Evolutionary conservation across 2,329 filamentous ascomycete species (phyloP).

Genomic region (Juglanconis oblonga): DNA sequence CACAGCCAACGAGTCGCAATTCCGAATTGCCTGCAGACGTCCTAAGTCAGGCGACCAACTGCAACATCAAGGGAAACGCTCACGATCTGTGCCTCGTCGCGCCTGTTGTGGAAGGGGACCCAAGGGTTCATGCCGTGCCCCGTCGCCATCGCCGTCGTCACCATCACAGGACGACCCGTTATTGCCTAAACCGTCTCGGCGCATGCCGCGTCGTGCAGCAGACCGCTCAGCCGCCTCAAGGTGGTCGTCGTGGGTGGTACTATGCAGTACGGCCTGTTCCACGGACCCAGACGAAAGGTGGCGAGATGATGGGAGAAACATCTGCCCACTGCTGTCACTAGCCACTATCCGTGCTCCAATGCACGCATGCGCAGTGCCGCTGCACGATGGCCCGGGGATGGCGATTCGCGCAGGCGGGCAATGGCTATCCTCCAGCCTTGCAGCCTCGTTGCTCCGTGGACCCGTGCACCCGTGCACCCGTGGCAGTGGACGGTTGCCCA

Average conservation of each 20-base stretch:
- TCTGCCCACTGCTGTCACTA: not conserved
- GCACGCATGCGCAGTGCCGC: not conserved
- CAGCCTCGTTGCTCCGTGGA: no score
- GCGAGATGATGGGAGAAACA: constrained; percentile 1
- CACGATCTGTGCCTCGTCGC: not conserved
- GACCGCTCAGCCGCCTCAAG: not conserved
- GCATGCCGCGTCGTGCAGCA: constrained; percentile 5
- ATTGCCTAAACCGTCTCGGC: not conserved
- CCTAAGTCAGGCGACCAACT: no score
- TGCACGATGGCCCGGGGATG: no score
- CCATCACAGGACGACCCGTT: not conserved
- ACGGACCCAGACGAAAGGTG: not conserved
- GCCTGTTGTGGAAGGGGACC: not conserved
- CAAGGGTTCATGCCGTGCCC: not conserved
- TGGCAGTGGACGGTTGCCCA: no score
- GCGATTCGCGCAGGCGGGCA: not conserved
- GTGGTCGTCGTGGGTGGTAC: not conserved
- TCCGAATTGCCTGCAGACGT: not conserved
- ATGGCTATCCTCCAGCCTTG: no score
- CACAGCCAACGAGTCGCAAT: no score
- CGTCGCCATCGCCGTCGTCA: not conserved
- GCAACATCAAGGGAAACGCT: not conserved
- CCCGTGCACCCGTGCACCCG: no score
- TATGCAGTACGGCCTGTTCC: not conserved
- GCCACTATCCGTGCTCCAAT: no score